Base-by-base conservation (phyloP, 108 stramenopile genomes). In the Discostella stelligeroides region DNA sequence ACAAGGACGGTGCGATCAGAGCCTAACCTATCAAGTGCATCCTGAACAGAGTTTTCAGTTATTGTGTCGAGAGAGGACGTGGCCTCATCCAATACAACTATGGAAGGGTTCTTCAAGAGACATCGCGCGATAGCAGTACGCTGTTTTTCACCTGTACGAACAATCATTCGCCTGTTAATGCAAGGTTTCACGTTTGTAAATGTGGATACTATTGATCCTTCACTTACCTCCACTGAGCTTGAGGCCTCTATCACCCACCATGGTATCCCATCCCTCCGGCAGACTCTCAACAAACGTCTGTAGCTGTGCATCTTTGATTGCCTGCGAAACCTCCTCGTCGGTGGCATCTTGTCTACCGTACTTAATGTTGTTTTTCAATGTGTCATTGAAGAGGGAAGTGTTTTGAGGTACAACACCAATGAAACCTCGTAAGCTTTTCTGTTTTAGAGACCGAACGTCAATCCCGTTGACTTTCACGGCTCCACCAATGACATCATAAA, bases 371-470 rank as follows among this genome's bases (percentile, higher is more conserved):
- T 90, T 86, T 13, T 78, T 79, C 29, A 99, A 78, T 0, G 97
- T 92, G 69, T 97, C 97, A 70, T 97, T 97, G 88, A 99, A 99
- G 70, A 99, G 78, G 37, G 87, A 85, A 2, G 88, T 82, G 24
- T 81, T 84, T 79, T 99, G 98, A 1, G 97, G 96, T 1, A 99
- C 98, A 25, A 98, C 95, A 30, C 97, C 98, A 59, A 98, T 97
- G 8, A 79, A 68, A 1, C 70, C 70, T 23, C 97, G 85, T 41
- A 98, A 73, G 42, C 81, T 86, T 58, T 85, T 82, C 79, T 96
- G 97, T 14, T 84, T 93, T 4, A 96, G 64, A 10, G 67, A 49
- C 28, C 95, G 82, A 30, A 98, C 92, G 68, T 98, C 98, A 7
- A 87, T 73, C 17, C 97, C 98, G 80, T 97, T 94, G 23, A 99